Base-by-base conservation (phyloP, 1,284 basidiomycete species). In the Tilletia horrida region DNA sequence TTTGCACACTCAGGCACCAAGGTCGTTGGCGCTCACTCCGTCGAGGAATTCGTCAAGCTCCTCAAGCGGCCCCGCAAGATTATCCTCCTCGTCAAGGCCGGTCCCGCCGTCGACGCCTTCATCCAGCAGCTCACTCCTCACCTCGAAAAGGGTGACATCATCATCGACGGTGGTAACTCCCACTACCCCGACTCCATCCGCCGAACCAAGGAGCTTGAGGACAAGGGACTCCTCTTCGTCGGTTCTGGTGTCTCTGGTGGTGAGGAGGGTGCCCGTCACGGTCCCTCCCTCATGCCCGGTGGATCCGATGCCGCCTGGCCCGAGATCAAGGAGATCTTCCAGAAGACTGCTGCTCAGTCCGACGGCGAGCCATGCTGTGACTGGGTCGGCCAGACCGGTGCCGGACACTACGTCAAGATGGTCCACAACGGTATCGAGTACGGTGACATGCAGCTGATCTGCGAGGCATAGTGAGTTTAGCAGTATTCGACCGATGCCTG, bases 391-490 rank as follows among this genome's bases (percentile, higher is more conserved):
- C 90, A 92, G 84, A 90, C 88, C 72, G 96, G 95, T 76, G 87
- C 93, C 55, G 92, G 93, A 61, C 92, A 94, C 86, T 95, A 93
- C 83, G 91, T 94, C 83, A 97, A 96, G 88, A 94, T 97, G 95
- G 96, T 98, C 72, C 96, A 97, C 88, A 97, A 97, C 81, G 93
- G 92, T 89, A 84, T 83, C 72, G 78, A 81, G 72, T 99, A 98
- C 84, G 96, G 96, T 84, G 96, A 99, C 86, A 99, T 99, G 96
- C 96, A 98, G 85, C 86, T 98, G 83, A 98, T 99, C 79, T 91
- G 93, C 75, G 96, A 99, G 85, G 79, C 73, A 31, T 81, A 80
- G 55, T 59, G 31, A 31, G 55, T 59, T 3, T 40, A n/a, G 11
- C 55, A 11, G 62, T 18, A 14, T 27, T 23, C n/a, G 6, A n/a